Evolutionary conservation across 2,329 filamentous ascomycete species (phyloP).

Genomic region (Cladosporium colombiae): DNA sequence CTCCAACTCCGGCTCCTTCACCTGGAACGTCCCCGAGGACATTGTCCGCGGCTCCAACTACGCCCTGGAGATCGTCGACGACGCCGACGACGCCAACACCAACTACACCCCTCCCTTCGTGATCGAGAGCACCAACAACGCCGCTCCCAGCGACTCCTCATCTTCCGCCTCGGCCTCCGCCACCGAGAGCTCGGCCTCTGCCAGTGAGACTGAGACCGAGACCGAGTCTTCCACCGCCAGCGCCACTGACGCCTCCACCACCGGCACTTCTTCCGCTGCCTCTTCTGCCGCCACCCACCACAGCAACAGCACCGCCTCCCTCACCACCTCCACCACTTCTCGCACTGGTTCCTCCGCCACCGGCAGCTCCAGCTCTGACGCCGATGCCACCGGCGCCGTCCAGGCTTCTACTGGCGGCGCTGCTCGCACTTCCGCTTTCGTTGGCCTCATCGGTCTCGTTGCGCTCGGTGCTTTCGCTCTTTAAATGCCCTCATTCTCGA

Average conservation of each 20-base stretch:
- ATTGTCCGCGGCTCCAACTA: slow-evolving; percentile 50
- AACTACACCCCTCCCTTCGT: slow-evolving; percentile 58
- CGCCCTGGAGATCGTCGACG: slow-evolving; percentile 56
- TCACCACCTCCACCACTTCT: slow-evolving; percentile 15
- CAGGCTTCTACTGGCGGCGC: slow-evolving; percentile 14
- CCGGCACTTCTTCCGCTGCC: slow-evolving; percentile 28
- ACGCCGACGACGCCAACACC: slow-evolving; percentile 43
- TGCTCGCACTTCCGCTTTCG: slow-evolving; percentile 29
- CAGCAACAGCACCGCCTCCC: slow-evolving; percentile 8
- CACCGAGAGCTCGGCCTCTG: slow-evolving; percentile 1
- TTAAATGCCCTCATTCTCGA: slow-evolving; percentile 8
- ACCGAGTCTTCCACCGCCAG: slow-evolving; percentile 31
- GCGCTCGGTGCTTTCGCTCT: slow-evolving; percentile 33
- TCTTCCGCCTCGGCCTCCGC: background rate
- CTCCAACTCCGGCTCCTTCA: slow-evolving; percentile 52
- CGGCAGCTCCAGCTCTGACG: background rate
- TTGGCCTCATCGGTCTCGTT: slow-evolving; percentile 30
- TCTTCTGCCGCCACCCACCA: slow-evolving; percentile 23
- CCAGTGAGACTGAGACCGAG: background rate
- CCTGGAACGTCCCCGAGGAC: slow-evolving; percentile 47
- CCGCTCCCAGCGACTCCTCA: slow-evolving; percentile 13
- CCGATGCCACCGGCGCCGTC: background rate
- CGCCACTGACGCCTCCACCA: slow-evolving; percentile 28
- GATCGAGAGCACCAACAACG: slow-evolving; percentile 17
- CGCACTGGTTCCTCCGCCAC: slow-evolving; percentile 3